phyloP scores from a whole-genome alignment of 2,329 filamentous ascomycete genomes.

The Raffaelea albimanens region DNA sequence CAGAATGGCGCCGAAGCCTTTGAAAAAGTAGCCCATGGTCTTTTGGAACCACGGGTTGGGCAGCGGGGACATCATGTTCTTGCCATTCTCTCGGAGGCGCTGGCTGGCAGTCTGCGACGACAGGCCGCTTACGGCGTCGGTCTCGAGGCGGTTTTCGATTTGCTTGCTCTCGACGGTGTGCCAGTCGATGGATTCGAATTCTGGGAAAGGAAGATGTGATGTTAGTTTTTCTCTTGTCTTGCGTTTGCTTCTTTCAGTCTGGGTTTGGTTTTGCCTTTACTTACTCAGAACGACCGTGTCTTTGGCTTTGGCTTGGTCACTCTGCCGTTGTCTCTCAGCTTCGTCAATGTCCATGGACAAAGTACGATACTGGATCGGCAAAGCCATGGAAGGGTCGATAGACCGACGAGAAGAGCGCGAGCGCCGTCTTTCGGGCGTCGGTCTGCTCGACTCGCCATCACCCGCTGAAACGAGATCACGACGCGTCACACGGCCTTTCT shows the following conservation, averaged over 20 bases:
- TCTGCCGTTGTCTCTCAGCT: neutral
- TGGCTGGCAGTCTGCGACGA: conserved; percentile 46
- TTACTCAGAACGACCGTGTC: too few species aligned
- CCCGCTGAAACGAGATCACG: too few species aligned
- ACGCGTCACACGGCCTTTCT: too few species aligned
- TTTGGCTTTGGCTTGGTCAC: too few species aligned
- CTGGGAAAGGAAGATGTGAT: conserved; percentile 21
- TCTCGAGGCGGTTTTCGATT: conserved; percentile 48
- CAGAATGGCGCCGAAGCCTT: conserved; percentile 65
- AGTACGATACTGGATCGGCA: conserved; percentile 46
- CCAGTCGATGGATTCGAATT: conserved; percentile 57
- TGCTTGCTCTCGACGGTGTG: conserved; percentile 51
- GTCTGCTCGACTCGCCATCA: conserved; percentile 7
- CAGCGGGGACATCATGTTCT: conserved; percentile 57
- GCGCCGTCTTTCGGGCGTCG: conserved; percentile 9
- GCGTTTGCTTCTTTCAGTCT: neutral
- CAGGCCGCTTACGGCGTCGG: conserved; percentile 47
- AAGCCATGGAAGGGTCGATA: conserved; percentile 29
- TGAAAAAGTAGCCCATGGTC: conserved; percentile 63
- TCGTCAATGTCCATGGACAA: conserved; percentile 26
- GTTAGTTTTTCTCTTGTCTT: too few species aligned
- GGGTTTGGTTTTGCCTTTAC: too few species aligned
- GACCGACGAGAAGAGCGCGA: conserved; percentile 19
- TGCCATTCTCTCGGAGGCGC: conserved; percentile 51
- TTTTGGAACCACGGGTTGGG: conserved; percentile 50